These are phyloP conservation scores for Papiliotrema laurentii DNA, from an alignment of 1,284 basidiomycete genomes.

Conservation along the genomic window DNA sequence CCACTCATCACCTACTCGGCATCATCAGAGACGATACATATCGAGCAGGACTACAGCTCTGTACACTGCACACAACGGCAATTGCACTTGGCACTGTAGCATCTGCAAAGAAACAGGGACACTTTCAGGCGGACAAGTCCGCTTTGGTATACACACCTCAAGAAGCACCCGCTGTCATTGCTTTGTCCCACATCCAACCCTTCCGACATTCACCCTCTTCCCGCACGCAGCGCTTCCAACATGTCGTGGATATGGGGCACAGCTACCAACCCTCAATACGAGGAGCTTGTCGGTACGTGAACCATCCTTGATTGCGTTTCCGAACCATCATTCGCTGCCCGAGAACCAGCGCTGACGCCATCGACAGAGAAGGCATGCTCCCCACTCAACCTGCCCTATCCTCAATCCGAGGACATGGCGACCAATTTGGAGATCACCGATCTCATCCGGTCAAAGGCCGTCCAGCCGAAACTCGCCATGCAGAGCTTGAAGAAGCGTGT, in stretches of 20 bases:
- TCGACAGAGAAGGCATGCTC: slow-evolving; percentile 48
- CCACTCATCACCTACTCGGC: no score
- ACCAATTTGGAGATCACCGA: slow-evolving; percentile 95
- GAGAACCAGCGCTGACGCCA: neutral
- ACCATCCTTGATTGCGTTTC: neutral
- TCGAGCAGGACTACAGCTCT: no score
- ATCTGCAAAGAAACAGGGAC: no score
- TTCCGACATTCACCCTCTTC: no score
- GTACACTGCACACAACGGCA: no score
- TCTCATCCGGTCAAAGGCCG: slow-evolving; percentile 88
- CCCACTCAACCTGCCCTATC: slow-evolving; percentile 48
- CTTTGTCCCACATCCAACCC: no score
- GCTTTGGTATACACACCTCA: no score
- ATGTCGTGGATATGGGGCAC: slow-evolving; percentile 49
- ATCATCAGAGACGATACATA: no score
- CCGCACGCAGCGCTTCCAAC: no score
- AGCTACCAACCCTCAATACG: slow-evolving; percentile 42
- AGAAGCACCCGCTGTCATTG: no score
- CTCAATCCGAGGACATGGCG: slow-evolving; percentile 74
- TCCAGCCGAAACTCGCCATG: slow-evolving; percentile 80
- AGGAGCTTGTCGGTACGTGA: slow-evolving; percentile 46
- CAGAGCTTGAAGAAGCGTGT: slow-evolving; percentile 80
- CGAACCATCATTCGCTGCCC: neutral
- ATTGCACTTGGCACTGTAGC: no score
- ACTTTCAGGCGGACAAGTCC: no score